phyloP scores from a whole-genome alignment of 78 protist species.

The Blattamonas nauphoetae region DNA sequence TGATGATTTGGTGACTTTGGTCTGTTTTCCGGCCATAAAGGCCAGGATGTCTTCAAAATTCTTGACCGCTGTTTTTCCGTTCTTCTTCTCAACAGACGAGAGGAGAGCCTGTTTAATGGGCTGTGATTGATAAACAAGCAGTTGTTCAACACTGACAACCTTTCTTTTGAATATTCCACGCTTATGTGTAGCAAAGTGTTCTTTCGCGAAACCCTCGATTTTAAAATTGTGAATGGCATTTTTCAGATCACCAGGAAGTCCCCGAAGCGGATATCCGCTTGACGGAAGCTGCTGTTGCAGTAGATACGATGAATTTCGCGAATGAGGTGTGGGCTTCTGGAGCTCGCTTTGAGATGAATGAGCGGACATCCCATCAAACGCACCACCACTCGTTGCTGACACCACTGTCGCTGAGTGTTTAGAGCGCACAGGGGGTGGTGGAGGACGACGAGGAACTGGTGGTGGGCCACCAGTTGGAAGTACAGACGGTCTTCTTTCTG shows the following conservation, averaged over 20 bases:
- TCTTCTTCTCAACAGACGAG: background rate
- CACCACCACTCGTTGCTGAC: background rate
- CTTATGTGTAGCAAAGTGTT: background rate
- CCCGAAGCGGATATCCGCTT: background rate
- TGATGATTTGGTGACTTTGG: background rate
- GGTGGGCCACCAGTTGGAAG: too few relatives aligned
- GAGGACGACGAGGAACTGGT: background rate
- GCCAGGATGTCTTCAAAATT: background rate
- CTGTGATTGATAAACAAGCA: background rate
- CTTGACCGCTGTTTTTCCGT: background rate
- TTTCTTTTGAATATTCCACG: background rate
- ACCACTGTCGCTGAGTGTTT: background rate
- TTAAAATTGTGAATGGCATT: background rate
- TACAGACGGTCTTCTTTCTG: too few relatives aligned
- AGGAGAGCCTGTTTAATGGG: background rate
- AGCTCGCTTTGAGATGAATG: background rate
- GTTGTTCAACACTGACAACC: background rate
- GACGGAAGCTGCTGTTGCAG: background rate
- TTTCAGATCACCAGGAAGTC: background rate
- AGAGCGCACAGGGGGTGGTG: background rate
- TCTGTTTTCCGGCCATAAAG: background rate
- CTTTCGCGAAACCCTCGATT: background rate
- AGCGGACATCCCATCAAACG: background rate
- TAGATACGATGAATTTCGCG: background rate
- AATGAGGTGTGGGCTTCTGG: background rate